Percentiles rank a stretch among this genome's conserved stretches.
Evolutionary conservation across 805 yeast species (phyloP).

Genomic region (Lipomyces orientalis): DNA sequence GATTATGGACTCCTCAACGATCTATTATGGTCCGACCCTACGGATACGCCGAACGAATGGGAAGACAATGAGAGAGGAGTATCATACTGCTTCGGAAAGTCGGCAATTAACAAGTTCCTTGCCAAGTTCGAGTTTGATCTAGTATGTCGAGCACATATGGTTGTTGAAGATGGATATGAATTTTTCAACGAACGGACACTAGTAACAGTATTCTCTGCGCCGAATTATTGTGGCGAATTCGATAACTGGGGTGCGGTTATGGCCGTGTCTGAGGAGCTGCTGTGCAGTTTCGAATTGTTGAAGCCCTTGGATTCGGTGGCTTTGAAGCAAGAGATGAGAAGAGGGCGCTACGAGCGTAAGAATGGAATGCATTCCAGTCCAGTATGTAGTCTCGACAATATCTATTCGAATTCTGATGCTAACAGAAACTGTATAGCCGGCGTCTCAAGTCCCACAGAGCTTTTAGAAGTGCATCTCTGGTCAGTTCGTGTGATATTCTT

Average conservation of each 20-base stretch:
- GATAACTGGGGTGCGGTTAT: constrained; percentile 98
- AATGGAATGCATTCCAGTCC: constrained; percentile 48
- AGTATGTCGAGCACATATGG: constrained; percentile 88
- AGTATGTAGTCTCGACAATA: constrained; percentile 44
- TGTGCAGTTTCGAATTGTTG: constrained; percentile 89
- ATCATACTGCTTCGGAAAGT: constrained; percentile 76
- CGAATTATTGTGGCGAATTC: constrained; percentile 81
- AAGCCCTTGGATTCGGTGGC: constrained; percentile 95
- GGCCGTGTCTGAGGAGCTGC: constrained; percentile 90
- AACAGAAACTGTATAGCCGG: constrained; percentile 30
- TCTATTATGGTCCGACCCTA: constrained; percentile 84
- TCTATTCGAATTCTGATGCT: not conserved
- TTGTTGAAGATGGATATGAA: constrained; percentile 80
- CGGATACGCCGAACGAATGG: constrained; percentile 83
- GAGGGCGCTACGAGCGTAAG: constrained; percentile 70
- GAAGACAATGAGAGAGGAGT: constrained; percentile 88
- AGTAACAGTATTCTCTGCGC: constrained; percentile 77
- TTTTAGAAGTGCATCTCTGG: constrained; percentile 20
- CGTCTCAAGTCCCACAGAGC: constrained; percentile 40
- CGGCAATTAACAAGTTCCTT: constrained; percentile 78
- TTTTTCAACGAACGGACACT: constrained; percentile 73
- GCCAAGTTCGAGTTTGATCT: constrained; percentile 77
- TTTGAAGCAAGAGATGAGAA: constrained; percentile 88
- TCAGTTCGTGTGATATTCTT: not conserved
- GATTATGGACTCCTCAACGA: constrained; percentile 81